Evolutionary conservation across 441 rosid genomes (phyloP), one percentile per base, ranked within the genome.

Genomic region (Populus hybrid): DNA sequence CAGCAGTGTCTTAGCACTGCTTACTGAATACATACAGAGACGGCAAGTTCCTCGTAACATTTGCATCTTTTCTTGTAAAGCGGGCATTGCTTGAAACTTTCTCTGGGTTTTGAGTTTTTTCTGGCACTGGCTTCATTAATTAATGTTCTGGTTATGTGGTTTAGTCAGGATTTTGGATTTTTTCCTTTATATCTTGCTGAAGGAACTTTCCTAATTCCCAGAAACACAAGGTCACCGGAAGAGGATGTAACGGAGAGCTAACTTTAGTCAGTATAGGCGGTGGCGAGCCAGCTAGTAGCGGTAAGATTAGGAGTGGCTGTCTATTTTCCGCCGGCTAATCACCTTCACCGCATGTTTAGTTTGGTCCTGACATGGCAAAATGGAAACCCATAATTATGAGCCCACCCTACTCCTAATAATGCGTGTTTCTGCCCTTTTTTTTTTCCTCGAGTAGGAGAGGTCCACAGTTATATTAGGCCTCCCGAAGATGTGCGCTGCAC

Each of bases 201-300:
- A 7, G 6, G 86, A 79, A 73, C 35, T 70, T 84, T 81, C 83
- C 79, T 61, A 70, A 11, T n/a, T 73, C 79, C 71, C 82, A 78
- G 69, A 30, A 66, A 69, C 14, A 19, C 57, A 11, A 53, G 19
- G 63, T 50, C 77, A 68, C 70, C 1, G 0, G 9, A 30, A 12
- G 18, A 67, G 10, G 19, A 67, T 3, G 4, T 5, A 9, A 67
- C 5, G 4, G 16, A 28, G 23, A 19, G 67, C n/a, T 63, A 19
- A 46, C 57, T 46, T 46, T 14, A 14, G 57, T 14, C 57, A 9
- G 14, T 10, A 40, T 0, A 40, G 12, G 46, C 46, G 2, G 46
- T 3, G 11, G 14, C 3, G 46, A 40, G 14, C 46, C 11, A 40
- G 40, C 46, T 10, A 40, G 46, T 2, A 40, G 42, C 10, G 2